These are phyloP conservation scores for Tolypocladium inflatum DNA, from an alignment of 2,329 filamentous ascomycete species.

Conservation along the genomic window DNA sequence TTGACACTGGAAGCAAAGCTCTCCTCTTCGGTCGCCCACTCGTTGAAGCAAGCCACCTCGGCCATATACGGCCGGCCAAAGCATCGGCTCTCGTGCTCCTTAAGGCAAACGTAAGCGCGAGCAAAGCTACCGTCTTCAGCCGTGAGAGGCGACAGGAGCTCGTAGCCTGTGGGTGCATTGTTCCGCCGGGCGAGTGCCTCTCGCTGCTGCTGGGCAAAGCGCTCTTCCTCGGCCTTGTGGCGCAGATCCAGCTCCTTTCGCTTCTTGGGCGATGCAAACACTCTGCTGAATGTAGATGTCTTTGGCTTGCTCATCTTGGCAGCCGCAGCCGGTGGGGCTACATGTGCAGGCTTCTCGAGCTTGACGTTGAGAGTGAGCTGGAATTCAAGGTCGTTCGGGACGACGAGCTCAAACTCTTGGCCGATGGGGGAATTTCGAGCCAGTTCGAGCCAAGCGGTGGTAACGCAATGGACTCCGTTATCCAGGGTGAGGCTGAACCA, in stretches of 20 bases:
- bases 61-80: conserved; percentile 82
- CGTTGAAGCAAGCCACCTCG: conserved; percentile 93
- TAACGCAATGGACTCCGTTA: conserved; percentile 95
- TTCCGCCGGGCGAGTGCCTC: conserved; percentile 55
- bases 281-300: conserved; percentile 79
- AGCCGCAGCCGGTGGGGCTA: conserved; percentile 45
- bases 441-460: conserved; percentile 89
- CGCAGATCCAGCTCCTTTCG: conserved; percentile 87
- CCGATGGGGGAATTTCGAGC: conserved; percentile 89
- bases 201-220: conserved; percentile 51
- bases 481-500: conserved; percentile 97
- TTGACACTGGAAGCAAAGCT: conserved; percentile 77
- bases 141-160: conserved; percentile 76
- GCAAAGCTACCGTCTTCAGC: conserved; percentile 91
- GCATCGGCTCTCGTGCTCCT: conserved; percentile 81
- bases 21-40: conserved; percentile 89
- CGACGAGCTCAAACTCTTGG: conserved; percentile 95
- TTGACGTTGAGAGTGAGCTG: conserved; percentile 96
- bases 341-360: conserved; percentile 68
- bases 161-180: conserved; percentile 66
- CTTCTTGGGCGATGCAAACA: conserved; percentile 93
- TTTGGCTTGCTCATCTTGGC: conserved; percentile 59
- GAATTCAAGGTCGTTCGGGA: conserved; percentile 96
- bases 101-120: conserved; percentile 85
- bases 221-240: conserved; percentile 74